Percentiles rank a stretch among this genome's conserved stretches.
phyloP scores from a whole-genome alignment of 2,329 filamentous ascomycete genomes.

The Beauveria brongniartii region DNA sequence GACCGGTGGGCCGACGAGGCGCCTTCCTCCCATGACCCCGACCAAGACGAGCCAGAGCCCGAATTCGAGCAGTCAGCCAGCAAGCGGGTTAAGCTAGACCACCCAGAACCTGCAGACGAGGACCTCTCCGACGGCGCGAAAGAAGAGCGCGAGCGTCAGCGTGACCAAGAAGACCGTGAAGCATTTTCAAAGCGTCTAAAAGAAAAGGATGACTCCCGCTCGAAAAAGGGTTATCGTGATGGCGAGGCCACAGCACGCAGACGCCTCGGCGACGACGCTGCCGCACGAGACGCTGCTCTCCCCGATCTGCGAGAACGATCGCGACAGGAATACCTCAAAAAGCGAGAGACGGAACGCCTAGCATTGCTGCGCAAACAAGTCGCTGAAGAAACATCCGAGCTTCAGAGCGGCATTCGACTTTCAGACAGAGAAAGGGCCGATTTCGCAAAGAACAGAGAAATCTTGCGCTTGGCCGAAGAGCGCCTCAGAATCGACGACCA shows the following conservation, averaged over 20 bases:
- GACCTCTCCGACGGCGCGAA: slow-evolving; percentile 54
- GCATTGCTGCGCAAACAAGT: slow-evolving; percentile 86
- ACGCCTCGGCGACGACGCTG: slow-evolving; percentile 43
- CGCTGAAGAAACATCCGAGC: slow-evolving; percentile 74
- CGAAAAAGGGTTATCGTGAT: slow-evolving; percentile 58
- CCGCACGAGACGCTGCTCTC: slow-evolving; percentile 62
- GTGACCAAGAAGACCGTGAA: slow-evolving; percentile 67
- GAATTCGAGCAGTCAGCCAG: slow-evolving; percentile 62
- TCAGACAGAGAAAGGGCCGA: slow-evolving; percentile 76
- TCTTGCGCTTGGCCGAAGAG: slow-evolving; percentile 74
- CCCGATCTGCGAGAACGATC: slow-evolving; percentile 75
- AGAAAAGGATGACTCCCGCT: slow-evolving; percentile 60
- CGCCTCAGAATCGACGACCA: slow-evolving; percentile 83
- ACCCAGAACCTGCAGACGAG: slow-evolving; percentile 38
- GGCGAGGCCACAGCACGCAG: slow-evolving; percentile 51
- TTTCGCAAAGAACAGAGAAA: slow-evolving; percentile 81
- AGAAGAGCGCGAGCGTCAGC: slow-evolving; percentile 49
- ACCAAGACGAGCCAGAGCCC: slow-evolving; percentile 38
- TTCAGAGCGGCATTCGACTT: slow-evolving; percentile 66
- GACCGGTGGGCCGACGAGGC: slow-evolving; percentile 80
- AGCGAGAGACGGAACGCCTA: slow-evolving; percentile 78
- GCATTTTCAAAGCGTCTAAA: slow-evolving; percentile 71
- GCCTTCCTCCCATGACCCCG: slow-evolving; percentile 33
- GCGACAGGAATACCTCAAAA: slow-evolving; percentile 86
- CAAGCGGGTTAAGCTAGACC: slow-evolving; percentile 60